Evolutionary conservation across 106 monocot species (phyloP).

Genomic region (Allium sativum): DNA sequence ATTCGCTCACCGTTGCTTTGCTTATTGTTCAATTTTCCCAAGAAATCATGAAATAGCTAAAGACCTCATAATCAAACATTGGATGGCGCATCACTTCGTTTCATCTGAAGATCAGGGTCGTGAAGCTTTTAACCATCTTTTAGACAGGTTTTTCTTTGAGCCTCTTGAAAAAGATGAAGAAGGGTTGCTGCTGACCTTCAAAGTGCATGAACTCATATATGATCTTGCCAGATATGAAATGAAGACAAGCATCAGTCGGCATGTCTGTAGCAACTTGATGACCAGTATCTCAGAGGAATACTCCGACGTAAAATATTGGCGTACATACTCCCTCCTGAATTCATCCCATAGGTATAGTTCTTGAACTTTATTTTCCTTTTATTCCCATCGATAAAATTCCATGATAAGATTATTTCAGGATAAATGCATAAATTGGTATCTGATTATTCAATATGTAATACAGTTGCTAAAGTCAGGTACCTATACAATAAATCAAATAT

Average conservation of each 20-base stretch:
- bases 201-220: constrained; percentile 2
- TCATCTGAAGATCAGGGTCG: background rate
- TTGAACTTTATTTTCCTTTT: background rate
- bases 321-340: background rate
- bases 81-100: constrained; percentile 15
- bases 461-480: no score
- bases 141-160: constrained; percentile 3
- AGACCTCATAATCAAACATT: constrained; percentile 2
- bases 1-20: constrained; percentile 9
- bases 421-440: no score
- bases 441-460: no score
- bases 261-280: background rate
- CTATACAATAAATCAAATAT: no score
- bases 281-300: background rate
- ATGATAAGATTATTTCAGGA: no score
- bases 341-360: background rate
- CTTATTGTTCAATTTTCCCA: constrained; percentile 9
- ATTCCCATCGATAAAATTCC: no score
- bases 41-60: constrained; percentile 6
- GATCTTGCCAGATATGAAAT: constrained; percentile 1
- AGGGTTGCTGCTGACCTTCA: background rate
- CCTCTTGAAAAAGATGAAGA: background rate
- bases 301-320: background rate
- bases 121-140: background rate
- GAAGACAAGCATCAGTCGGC: background rate